These are phyloP conservation scores for Termitomyces sp. DNA, from an alignment of 768 basidiomycete genomes.

Conservation along the genomic window DNA sequence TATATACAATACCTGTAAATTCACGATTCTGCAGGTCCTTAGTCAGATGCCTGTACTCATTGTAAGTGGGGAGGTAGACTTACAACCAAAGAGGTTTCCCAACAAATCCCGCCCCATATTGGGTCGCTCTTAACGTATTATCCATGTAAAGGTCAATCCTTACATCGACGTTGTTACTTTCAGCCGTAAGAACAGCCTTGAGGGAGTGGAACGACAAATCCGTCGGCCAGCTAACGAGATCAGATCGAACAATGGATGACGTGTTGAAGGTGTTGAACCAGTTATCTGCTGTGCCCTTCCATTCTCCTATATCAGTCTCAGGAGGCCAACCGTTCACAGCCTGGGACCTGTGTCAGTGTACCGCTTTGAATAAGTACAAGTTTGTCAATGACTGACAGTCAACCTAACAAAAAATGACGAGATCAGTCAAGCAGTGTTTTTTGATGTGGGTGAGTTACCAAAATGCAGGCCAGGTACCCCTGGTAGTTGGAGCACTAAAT, in stretches of 20 bases:
- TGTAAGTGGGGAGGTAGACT: constrained; percentile 11
- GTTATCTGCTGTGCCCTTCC: constrained; percentile 41
- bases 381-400: constrained; percentile 19
- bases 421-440: neutral
- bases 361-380: neutral
- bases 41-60: neutral
- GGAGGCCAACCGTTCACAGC: constrained; percentile 42
- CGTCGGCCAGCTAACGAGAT: constrained; percentile 37
- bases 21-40: constrained; percentile 30
- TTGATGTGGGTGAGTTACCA: constrained; percentile 21
- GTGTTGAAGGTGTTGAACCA: constrained; percentile 47
- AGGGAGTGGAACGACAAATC: constrained; percentile 41
- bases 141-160: constrained; percentile 41
- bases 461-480: constrained; percentile 43
- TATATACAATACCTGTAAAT: constrained; percentile 30
- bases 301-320: constrained; percentile 41
- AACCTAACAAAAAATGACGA: constrained; percentile 18
- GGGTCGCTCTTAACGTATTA: constrained; percentile 29
- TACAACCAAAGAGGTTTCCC: constrained; percentile 40
- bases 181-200: constrained; percentile 37
- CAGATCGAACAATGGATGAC: constrained; percentile 35
- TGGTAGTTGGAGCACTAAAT: constrained; percentile 37
- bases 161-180: constrained; percentile 33
- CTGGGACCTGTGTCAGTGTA: constrained; percentile 13
- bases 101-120: constrained; percentile 37